Conservation (phyloP, 495 filamentous ascomycete genomes). For the Aspergillus cavernicola region DNA sequence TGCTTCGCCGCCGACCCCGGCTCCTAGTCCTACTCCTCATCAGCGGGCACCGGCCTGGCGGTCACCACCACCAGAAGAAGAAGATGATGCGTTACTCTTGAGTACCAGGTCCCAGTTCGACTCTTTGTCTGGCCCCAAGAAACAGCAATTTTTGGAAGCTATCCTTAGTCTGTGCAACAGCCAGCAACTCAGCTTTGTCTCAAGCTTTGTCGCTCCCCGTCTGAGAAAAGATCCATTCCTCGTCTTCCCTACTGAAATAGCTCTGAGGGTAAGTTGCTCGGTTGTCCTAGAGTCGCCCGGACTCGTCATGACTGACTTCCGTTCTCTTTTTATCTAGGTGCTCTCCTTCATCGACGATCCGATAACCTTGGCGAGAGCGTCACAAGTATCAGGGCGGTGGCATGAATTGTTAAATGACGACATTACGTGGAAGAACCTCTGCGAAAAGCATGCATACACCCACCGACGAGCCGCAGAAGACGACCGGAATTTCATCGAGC, state of each 20-base stretch:
- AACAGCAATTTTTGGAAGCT: constrained; percentile 68
- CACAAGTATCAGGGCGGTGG: constrained; percentile 91
- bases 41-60: constrained; percentile 58
- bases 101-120: constrained; percentile 55
- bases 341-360: constrained; percentile 94
- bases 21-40: constrained; percentile 63
- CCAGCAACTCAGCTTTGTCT: constrained; percentile 90
- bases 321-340: constrained; percentile 49
- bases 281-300: not conserved
- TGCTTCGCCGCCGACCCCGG: constrained; percentile 65
- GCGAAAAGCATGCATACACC: constrained; percentile 76
- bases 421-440: constrained; percentile 95
- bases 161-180: constrained; percentile 89
- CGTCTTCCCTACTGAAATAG: constrained; percentile 85
- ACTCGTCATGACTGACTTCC: constrained; percentile 1
- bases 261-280: constrained; percentile 63
- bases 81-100: constrained; percentile 52
- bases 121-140: constrained; percentile 50
- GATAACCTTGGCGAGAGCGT: constrained; percentile 83
- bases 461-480: constrained; percentile 63
- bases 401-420: constrained; percentile 90
- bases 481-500: constrained; percentile 35
- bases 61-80: constrained; percentile 49
- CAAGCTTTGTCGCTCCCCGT: constrained; percentile 84
- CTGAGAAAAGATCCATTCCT: constrained; percentile 95